Base-by-base conservation (phyloP, 208 protist species). In the Phytomonas sp. region DNA sequence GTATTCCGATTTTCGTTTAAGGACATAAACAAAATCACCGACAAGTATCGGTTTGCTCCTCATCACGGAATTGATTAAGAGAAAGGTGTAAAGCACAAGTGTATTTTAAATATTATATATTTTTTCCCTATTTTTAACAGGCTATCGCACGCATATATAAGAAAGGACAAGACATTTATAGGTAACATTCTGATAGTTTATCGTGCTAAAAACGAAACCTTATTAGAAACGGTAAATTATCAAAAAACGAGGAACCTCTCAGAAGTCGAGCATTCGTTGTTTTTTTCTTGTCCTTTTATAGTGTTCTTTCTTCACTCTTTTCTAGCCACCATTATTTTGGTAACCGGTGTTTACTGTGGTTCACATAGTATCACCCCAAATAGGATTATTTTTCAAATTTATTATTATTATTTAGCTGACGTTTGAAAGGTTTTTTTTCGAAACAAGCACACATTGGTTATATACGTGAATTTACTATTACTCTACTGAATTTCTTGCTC, bases 181-280 rank as follows among this genome's bases (percentile, higher is more conserved):
- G 13, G 40, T 51, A 51, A 15, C 13, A 51, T 51, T 51, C 20
- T 3, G 7, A 51, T 51, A 51, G 20, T 2, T 51, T 51, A 51
- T 63, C 46, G 5, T 72, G 29, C 65, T 23, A n/a, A 9, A 65
- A 30, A 70, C 32, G 30, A 64, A 71, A 33, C 30, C 53, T 37
- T 71, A 33, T 56, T 31, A 62, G 29, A 70, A 67, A 73, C n/a
- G 29, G 59, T 67, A 59, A 53, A 65, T 60, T 46, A 59, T 23
- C 59, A 76, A 75, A 76, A 56, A 64, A 66, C 67, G 28, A 74
- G 60, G 61, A 40, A 60, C 62, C 20, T 34, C 63, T n/a, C 3
- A 33, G 71, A 40, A 33, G 4, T 68, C 28, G 11, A 20, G 30
- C 3, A n/a, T 20, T 63, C 60, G 28, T 32, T 20, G n/a, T 68